phyloP scores from a whole-genome alignment of 2,329 filamentous ascomycete species.

The Penicillium sp. region DNA sequence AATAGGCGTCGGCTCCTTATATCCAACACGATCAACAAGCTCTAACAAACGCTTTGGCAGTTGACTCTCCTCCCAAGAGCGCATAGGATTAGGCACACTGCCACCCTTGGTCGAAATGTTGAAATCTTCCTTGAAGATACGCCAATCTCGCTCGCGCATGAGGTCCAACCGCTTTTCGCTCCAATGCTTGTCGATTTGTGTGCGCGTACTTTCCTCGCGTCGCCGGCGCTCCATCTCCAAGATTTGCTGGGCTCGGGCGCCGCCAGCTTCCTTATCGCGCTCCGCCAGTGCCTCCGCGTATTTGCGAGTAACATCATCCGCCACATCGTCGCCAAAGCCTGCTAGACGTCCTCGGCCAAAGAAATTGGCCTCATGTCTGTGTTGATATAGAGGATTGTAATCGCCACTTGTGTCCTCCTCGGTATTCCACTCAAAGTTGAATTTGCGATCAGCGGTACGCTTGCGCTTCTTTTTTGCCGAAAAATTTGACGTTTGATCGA shows the following conservation, averaged over 20 bases:
- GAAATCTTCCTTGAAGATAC: constrained; percentile 99
- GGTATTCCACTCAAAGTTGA: constrained; percentile 97
- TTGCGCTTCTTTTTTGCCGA: constrained; percentile 94
- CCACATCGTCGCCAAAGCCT: constrained; percentile 60
- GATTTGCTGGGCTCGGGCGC: constrained; percentile 70
- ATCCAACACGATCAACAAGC: constrained; percentile 79
- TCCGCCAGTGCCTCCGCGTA: constrained; percentile 68
- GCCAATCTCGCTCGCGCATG: constrained; percentile 97
- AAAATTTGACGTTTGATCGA: constrained; percentile 83
- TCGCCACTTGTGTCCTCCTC: constrained; percentile 87
- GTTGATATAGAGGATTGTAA: constrained; percentile 76
- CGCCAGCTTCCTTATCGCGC: constrained; percentile 71
- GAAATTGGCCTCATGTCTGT: constrained; percentile 63
- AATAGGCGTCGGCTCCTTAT: constrained; percentile 85
- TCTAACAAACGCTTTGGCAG: constrained; percentile 74
- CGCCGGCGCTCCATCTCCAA: constrained; percentile 79
- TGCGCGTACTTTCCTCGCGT: constrained; percentile 67
- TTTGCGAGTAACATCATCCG: constrained; percentile 50
- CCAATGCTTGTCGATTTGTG: constrained; percentile 88
- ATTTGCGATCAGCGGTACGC: constrained; percentile 91
- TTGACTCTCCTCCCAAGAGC: constrained; percentile 81
- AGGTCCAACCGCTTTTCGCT: constrained; percentile 85
- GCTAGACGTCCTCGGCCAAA: constrained; percentile 65
- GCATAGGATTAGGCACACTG: constrained; percentile 90
- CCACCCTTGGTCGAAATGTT: constrained; percentile 94